These are phyloP conservation scores for Tuctoria greenei DNA, from an alignment of 176 grass and related monocot species.

Conservation along the genomic window DNA sequence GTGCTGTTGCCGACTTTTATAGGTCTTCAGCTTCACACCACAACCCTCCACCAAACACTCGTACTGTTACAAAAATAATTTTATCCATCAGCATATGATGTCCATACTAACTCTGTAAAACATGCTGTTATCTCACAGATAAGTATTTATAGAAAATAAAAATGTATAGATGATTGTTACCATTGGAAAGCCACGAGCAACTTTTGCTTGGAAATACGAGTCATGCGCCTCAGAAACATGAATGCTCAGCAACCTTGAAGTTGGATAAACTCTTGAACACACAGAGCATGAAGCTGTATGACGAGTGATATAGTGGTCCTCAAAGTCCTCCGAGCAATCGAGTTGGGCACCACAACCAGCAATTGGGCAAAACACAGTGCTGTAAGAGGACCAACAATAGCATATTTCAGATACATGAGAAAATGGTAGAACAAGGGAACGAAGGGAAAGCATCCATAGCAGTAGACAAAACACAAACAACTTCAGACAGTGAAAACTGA, in stretches of 20 bases:
- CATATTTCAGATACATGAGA: conserved; percentile 28
- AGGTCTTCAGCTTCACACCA: conserved; percentile 73
- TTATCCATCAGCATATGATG: neutral
- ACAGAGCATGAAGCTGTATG: conserved; percentile 90
- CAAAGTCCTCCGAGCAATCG: conserved; percentile 80
- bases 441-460: neutral
- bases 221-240: conserved; percentile 95
- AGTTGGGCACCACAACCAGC: conserved; percentile 68
- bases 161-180: conserved; percentile 45
- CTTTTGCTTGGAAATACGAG: conserved; percentile 95
- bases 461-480: neutral
- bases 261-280: conserved; percentile 87
- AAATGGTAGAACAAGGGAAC: conserved; percentile 13
- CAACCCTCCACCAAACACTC: conserved; percentile 97
- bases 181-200: conserved; percentile 86
- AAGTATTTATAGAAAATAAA: neutral
- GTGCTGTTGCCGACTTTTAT: conserved; percentile 76
- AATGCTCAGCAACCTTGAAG: conserved; percentile 70
- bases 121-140: neutral
- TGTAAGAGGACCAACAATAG: conserved; percentile 13
- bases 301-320: conserved; percentile 76
- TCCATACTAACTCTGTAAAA: neutral
- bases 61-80: conserved; percentile 50
- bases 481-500: neutral
- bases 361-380: conserved; percentile 80